phyloP scores from a whole-genome alignment of 1,284 basidiomycete genomes.

The Microbotryomycetes sp. region DNA sequence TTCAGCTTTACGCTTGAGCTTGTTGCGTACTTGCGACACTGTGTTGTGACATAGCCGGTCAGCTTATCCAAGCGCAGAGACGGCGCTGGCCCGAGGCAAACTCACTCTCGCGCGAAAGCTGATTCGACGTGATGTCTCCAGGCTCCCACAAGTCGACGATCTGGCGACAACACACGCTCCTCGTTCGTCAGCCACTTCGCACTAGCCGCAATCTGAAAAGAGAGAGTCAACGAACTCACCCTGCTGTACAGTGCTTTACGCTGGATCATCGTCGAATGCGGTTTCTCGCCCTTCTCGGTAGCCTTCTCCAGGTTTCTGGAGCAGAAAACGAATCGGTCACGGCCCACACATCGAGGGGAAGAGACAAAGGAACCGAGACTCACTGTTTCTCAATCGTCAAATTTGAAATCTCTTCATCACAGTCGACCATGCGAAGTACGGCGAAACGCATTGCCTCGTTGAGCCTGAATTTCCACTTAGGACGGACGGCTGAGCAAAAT shows the following conservation, averaged over 20 bases:
- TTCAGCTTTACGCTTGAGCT: neutral
- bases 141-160: constrained; percentile 32
- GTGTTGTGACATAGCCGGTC: too few relatives aligned
- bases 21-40: too few relatives aligned
- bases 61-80: too few relatives aligned
- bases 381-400: constrained; percentile 35
- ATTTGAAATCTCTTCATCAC: constrained; percentile 28
- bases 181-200: neutral
- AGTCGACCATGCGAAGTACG: constrained; percentile 22
- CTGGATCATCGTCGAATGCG: constrained; percentile 24
- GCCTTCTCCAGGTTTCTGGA: constrained; percentile 31
- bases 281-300: constrained; percentile 21
- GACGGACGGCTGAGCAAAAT: constrained; percentile 15
- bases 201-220: neutral
- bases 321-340: too few relatives aligned
- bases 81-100: too few relatives aligned
- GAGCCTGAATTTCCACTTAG: constrained; percentile 34
- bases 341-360: neutral
- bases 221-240: constrained; percentile 8
- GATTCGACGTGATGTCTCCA: constrained; percentile 30
- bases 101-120: constrained; percentile 36
- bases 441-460: constrained; percentile 28
- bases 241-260: constrained; percentile 28
- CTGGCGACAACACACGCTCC: neutral
- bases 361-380: neutral